Evolutionary conservation across 2,329 filamentous ascomycete genomes (phyloP).

Genomic region (Rugonectria rugulosa): DNA sequence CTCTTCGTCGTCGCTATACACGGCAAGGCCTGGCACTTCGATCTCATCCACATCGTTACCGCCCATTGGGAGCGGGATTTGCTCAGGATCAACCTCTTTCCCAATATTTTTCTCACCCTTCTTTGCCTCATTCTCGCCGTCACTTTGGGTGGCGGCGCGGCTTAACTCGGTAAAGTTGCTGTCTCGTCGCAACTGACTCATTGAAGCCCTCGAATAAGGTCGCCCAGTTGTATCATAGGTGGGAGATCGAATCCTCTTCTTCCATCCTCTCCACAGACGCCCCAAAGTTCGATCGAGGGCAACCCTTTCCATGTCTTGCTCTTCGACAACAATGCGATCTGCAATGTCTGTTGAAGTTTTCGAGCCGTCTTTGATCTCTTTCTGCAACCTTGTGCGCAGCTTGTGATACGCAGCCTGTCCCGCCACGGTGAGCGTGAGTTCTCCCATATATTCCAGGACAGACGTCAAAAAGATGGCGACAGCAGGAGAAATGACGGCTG

Average conservation of each 20-base stretch:
- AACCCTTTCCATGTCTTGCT: slow-evolving; percentile 90
- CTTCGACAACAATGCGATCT: slow-evolving; percentile 82
- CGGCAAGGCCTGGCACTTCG: slow-evolving; percentile 74
- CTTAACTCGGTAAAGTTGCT: slow-evolving; percentile 47
- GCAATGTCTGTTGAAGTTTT: slow-evolving; percentile 57
- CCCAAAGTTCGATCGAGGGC: slow-evolving; percentile 89
- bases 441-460: slow-evolving; percentile 91
- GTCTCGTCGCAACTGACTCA: slow-evolving; percentile 40
- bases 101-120: slow-evolving; percentile 24
- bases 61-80: slow-evolving; percentile 72
- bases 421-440: slow-evolving; percentile 87
- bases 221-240: slow-evolving; percentile 55
- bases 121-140: slow-evolving; percentile 27
- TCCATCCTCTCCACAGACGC: slow-evolving; percentile 93
- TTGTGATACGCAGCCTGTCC: slow-evolving; percentile 83
- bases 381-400: slow-evolving; percentile 65
- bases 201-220: slow-evolving; percentile 58
- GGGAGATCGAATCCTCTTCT: slow-evolving; percentile 77
- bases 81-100: slow-evolving; percentile 44
- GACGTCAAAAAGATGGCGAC: slow-evolving; percentile 96
- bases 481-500: slow-evolving; percentile 82
- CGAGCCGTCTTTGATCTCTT: slow-evolving; percentile 62
- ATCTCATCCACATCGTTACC: slow-evolving; percentile 80
- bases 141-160: slow-evolving; percentile 41
- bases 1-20: slow-evolving; percentile 69